Conservation (phyloP, 768 basidiomycete species). For the Boletus edulis region DNA sequence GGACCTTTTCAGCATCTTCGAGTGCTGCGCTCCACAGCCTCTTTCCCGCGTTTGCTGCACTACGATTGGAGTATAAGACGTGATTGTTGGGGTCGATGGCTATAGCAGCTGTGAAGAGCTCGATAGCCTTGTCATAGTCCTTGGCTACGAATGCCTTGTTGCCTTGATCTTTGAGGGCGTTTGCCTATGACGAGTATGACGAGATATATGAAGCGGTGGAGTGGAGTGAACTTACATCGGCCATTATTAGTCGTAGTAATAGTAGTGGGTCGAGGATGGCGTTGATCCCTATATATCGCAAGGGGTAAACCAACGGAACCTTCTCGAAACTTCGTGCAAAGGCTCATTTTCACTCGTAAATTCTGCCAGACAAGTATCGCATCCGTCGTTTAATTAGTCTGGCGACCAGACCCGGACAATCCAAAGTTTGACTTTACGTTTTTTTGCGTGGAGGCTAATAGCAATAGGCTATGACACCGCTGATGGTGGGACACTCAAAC, state of each 20-base stretch:
- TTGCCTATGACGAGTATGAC: conserved; percentile 37
- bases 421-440: too few species aligned
- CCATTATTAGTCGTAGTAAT: conserved; percentile 19
- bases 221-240: conserved; percentile 31
- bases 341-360: not conserved
- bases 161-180: conserved; percentile 83
- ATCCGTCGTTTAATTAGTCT: too few species aligned
- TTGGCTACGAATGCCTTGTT: conserved; percentile 96
- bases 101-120: conserved; percentile 80
- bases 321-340: conserved; percentile 32
- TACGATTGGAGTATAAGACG: conserved; percentile 91
- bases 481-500: too few species aligned
- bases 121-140: conserved; percentile 86
- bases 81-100: conserved; percentile 79
- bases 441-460: too few species aligned
- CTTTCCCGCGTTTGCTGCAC: conserved; percentile 87
- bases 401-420: too few species aligned
- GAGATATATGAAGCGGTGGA: not conserved
- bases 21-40: conserved; percentile 74
- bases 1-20: conserved; percentile 86
- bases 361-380: too few species aligned
- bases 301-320: conserved; percentile 14
- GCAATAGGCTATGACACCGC: too few species aligned
- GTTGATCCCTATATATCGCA: conserved; percentile 18
- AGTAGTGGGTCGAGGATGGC: not conserved